phyloP scores from a whole-genome alignment of 805 yeast genomes.

The Candida schatavii region DNA sequence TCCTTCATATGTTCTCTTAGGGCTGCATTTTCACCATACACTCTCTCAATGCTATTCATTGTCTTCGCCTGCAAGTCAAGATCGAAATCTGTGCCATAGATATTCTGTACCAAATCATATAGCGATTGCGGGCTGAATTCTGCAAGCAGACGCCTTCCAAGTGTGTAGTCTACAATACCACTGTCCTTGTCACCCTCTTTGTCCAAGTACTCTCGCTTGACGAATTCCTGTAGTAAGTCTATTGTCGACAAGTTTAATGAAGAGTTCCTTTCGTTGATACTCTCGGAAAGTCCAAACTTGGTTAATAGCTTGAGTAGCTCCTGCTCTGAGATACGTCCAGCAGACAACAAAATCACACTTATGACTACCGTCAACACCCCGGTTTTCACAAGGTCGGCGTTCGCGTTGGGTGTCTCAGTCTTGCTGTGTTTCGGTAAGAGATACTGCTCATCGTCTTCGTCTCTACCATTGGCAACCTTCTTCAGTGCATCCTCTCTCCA shows the following conservation, averaged over 20 bases:
- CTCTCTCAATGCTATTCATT: slow-evolving; percentile 22
- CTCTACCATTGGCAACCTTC: slow-evolving; percentile 8
- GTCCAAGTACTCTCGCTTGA: slow-evolving; percentile 28
- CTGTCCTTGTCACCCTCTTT: slow-evolving; percentile 13
- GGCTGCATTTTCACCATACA: slow-evolving; percentile 22
- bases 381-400: slow-evolving; percentile 24
- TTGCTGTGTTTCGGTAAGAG: slow-evolving; percentile 22
- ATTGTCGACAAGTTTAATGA: slow-evolving; percentile 18
- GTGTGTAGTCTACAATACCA: slow-evolving; percentile 18
- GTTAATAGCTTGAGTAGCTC: slow-evolving; percentile 20
- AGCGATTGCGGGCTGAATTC: slow-evolving; percentile 33
- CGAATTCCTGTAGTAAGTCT: slow-evolving; percentile 24
- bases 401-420: slow-evolving; percentile 17
- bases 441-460: slow-evolving; percentile 14
- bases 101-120: slow-evolving; percentile 19
- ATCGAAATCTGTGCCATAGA: slow-evolving; percentile 25
- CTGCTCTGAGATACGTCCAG: slow-evolving; percentile 28
- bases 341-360: slow-evolving; percentile 27
- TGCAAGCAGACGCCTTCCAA: slow-evolving; percentile 31
- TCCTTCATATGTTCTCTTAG: slow-evolving; percentile 6
- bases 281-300: slow-evolving; percentile 27
- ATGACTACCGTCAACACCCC: slow-evolving; percentile 31
- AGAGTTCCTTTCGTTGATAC: slow-evolving; percentile 16
- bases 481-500: slow-evolving; percentile 15
- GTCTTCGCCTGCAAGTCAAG: slow-evolving; percentile 15